These are phyloP conservation scores for Astragalus glycyphyllos DNA, from an alignment of 306 rosid genomes.

Conservation along the genomic window DNA sequence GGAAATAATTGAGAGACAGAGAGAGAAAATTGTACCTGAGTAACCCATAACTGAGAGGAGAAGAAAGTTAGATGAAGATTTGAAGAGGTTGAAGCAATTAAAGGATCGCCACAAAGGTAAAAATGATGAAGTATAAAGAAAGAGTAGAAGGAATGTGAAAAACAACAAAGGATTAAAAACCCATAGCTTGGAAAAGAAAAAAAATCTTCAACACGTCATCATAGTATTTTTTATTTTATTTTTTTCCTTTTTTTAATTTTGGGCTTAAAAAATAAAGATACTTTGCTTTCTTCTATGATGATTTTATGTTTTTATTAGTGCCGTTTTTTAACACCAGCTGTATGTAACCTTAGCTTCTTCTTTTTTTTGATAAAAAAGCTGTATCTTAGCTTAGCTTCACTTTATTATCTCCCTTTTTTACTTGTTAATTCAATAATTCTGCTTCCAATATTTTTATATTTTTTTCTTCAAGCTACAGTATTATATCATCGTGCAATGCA, in stretches of 20 bases:
- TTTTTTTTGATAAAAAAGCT: too few relatives aligned
- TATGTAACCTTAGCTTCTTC: too few relatives aligned
- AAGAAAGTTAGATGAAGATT: conserved; percentile 38
- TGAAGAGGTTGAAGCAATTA: conserved; percentile 41
- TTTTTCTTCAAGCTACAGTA: too few relatives aligned
- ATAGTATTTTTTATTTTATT: too few relatives aligned
- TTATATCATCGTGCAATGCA: too few relatives aligned
- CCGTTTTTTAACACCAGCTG: too few relatives aligned
- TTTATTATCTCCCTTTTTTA: too few relatives aligned
- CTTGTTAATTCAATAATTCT: too few relatives aligned
- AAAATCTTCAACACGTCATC: too few relatives aligned
- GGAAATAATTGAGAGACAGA: neutral
- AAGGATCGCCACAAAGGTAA: conserved; percentile 36
- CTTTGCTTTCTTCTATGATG: neutral
- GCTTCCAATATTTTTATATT: too few relatives aligned
- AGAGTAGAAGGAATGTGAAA: conserved; percentile 28
- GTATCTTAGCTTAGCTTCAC: too few relatives aligned
- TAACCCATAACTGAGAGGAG: conserved; percentile 30
- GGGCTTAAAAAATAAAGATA: neutral
- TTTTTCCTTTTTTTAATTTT: neutral
- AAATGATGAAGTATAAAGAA: conserved; percentile 25
- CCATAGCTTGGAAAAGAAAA: neutral
- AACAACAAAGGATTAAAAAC: conserved; percentile 13
- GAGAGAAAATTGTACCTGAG: conserved; percentile 39
- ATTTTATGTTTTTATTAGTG: neutral